A percentile compares a stretch with the other conserved stretches of the same genome.
These are phyloP conservation scores for Crithidia mellificae DNA, from an alignment of 208 protist genomes.

Conservation along the genomic window DNA sequence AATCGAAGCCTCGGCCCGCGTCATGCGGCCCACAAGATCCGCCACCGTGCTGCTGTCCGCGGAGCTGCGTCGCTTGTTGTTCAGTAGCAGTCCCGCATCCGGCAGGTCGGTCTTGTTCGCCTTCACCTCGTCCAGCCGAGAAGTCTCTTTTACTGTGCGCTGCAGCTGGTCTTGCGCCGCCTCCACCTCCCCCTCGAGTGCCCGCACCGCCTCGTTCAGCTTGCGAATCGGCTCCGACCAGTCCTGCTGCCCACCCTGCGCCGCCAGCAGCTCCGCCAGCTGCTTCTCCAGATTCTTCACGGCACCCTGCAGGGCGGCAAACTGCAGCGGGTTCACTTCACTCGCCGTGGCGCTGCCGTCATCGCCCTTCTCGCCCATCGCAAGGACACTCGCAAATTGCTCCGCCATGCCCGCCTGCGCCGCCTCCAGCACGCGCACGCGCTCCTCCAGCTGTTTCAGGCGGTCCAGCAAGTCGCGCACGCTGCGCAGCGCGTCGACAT, in stretches of 20 bases:
- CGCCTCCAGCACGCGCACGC: conserved; percentile 40
- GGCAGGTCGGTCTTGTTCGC: conserved; percentile 42
- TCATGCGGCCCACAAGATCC: conserved; percentile 42
- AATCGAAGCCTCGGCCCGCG: conserved; percentile 33
- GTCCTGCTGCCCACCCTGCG: conserved; percentile 38
- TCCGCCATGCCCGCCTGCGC: conserved; percentile 32
- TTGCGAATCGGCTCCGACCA: conserved; percentile 51
- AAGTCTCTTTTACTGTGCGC: conserved; percentile 28
- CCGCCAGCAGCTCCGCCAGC: conserved; percentile 51
- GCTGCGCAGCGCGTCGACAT: conserved; percentile 38
- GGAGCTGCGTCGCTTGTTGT: conserved; percentile 13
- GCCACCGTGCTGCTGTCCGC: conserved; percentile 24
- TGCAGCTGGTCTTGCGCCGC: conserved; percentile 32
- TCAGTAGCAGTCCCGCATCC: not conserved
- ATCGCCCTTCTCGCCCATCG: conserved; percentile 9
- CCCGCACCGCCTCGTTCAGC: conserved; percentile 36
- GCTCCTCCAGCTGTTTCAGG: conserved; percentile 47
- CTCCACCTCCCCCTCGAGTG: conserved; percentile 41
- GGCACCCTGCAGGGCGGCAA: conserved; percentile 47
- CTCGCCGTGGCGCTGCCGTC: conserved; percentile 16
- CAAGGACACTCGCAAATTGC: conserved; percentile 31
- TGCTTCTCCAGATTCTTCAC: conserved; percentile 70
- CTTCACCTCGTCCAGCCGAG: conserved; percentile 58
- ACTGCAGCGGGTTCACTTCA: conserved; percentile 53
- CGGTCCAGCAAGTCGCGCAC: conserved; percentile 32